Evolutionary conservation across 345 rosid species (phyloP).

Genomic region (Atalantia buxifolia): DNA sequence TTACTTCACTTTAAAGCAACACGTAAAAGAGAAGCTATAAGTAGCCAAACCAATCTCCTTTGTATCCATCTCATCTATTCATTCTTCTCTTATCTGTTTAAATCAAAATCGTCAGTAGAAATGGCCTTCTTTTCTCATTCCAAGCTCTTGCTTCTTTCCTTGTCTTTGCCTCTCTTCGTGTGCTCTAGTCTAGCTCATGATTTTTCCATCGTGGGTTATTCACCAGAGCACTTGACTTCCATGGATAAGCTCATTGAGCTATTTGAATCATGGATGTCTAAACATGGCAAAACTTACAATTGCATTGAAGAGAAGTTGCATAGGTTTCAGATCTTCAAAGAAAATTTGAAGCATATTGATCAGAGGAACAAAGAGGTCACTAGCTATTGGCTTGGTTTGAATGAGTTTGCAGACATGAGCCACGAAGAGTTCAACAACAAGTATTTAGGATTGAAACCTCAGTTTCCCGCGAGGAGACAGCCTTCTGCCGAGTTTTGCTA

Average conservation of each 20-base stretch:
- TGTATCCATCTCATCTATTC: constrained; percentile 7
- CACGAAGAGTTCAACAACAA: constrained; percentile 73
- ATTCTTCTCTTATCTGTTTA: neutral
- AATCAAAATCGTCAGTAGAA: neutral
- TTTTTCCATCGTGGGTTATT: constrained; percentile 65
- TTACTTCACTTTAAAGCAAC: constrained; percentile 49
- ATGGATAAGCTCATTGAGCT: constrained; percentile 54
- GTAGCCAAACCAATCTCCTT: constrained; percentile 8
- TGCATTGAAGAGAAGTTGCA: constrained; percentile 58
- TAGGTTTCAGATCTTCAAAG: constrained; percentile 67
- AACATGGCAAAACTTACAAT: constrained; percentile 55
- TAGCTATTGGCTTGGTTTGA: constrained; percentile 77
- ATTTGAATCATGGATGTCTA: constrained; percentile 69
- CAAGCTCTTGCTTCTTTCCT: constrained; percentile 25
- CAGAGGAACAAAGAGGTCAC: constrained; percentile 53
- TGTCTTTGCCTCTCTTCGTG: constrained; percentile 26
- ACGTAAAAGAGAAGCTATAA: constrained; percentile 1
- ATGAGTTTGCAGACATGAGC: constrained; percentile 73
- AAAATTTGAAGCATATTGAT: constrained; percentile 71
- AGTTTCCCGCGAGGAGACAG: constrained; percentile 19
- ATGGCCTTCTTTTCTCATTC: constrained; percentile 42
- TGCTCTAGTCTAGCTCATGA: constrained; percentile 42
- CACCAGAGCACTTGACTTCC: constrained; percentile 56
- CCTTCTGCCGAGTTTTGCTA: constrained; percentile 32
- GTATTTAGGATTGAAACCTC: constrained; percentile 51